phyloP scores from a whole-genome alignment of 495 filamentous ascomycete species.

The Penicillium arizonense region DNA sequence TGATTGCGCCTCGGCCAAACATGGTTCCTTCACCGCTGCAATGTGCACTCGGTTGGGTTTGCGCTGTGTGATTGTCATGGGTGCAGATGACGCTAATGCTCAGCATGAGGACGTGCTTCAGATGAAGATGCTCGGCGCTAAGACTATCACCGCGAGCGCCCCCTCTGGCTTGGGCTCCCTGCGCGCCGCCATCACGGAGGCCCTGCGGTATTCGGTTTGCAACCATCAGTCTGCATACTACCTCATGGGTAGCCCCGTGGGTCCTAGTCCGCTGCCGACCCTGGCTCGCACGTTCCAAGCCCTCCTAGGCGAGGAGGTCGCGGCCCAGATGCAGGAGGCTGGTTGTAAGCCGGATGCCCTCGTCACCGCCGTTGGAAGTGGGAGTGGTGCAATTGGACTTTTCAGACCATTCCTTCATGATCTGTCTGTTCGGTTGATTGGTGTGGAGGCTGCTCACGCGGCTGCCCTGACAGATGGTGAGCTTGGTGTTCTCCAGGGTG shows the following conservation, averaged over 20 bases:
- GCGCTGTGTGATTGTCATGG: slow-evolving; percentile 31
- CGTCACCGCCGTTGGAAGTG: slow-evolving; percentile 28
- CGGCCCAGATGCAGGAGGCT: slow-evolving; percentile 21
- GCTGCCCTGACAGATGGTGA: slow-evolving; percentile 27
- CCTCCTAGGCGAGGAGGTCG: slow-evolving; percentile 34
- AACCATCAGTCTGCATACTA: slow-evolving; percentile 32
- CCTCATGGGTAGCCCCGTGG: slow-evolving; percentile 33
- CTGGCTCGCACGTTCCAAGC: slow-evolving; percentile 34
- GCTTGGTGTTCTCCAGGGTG: slow-evolving; percentile 32
- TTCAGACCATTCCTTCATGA: slow-evolving; percentile 30
- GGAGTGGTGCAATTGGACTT: slow-evolving; percentile 28
- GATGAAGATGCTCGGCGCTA: slow-evolving; percentile 32
- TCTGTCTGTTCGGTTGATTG: slow-evolving; percentile 17
- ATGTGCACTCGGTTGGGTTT: slow-evolving; percentile 32
- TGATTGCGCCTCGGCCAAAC: slow-evolving; percentile 33
- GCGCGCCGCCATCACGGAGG: slow-evolving; percentile 34
- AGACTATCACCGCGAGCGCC: slow-evolving; percentile 24
- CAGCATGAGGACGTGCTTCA: slow-evolving; percentile 28
- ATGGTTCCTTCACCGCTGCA: slow-evolving; percentile 30
- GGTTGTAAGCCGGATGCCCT: slow-evolving; percentile 28
- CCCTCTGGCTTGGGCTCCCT: slow-evolving; percentile 29
- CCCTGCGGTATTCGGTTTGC: slow-evolving; percentile 30
- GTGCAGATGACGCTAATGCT: slow-evolving; percentile 26
- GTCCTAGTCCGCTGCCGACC: slow-evolving; percentile 29
- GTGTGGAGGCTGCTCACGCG: slow-evolving; percentile 26